A percentile compares a stretch with the other conserved stretches of the same genome.
These are phyloP conservation scores for Pichia sp. DNA, from an alignment of 1,139 yeast species.

Conservation along the genomic window DNA sequence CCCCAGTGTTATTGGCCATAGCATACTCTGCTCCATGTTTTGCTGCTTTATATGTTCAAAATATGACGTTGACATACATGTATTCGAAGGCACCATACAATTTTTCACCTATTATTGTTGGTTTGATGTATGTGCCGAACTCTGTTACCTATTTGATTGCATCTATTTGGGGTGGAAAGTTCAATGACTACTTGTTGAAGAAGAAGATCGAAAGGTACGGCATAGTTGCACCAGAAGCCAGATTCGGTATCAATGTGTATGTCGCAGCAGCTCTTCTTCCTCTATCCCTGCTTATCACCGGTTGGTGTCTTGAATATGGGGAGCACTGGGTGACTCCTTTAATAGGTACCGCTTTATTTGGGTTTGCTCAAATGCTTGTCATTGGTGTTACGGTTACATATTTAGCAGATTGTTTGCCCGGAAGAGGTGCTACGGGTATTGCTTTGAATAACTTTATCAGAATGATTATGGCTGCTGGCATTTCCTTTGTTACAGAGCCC, in stretches of 20 bases:
- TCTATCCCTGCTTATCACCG: slow-evolving; percentile 62
- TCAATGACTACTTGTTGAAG: slow-evolving; percentile 60
- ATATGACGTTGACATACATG: slow-evolving; percentile 61
- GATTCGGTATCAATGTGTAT: slow-evolving; percentile 70
- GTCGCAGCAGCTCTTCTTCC: slow-evolving; percentile 58
- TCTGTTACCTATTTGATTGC: slow-evolving; percentile 72
- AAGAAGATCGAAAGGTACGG: slow-evolving; percentile 54
- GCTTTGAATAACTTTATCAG: slow-evolving; percentile 74
- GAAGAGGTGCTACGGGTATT: slow-evolving; percentile 84
- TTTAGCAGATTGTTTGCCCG: slow-evolving; percentile 78
- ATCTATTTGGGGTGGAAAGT: slow-evolving; percentile 68
- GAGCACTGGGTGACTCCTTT: slow-evolving; percentile 71
- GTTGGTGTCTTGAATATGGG: slow-evolving; percentile 69
- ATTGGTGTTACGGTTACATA: slow-evolving; percentile 79
- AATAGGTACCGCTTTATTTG: slow-evolving; percentile 74
- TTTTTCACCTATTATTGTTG: slow-evolving; percentile 58
- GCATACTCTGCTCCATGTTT: slow-evolving; percentile 62
- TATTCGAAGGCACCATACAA: slow-evolving; percentile 64
- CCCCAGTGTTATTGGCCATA: slow-evolving; percentile 66
- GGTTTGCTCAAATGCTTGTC: slow-evolving; percentile 77
- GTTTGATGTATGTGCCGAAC: slow-evolving; percentile 76
- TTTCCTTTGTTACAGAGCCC: slow-evolving; percentile 72
- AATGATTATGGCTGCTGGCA: slow-evolving; percentile 67
- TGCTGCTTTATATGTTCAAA: slow-evolving; percentile 63
- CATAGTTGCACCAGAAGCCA: slow-evolving; percentile 63